Evolutionary conservation across 2,329 filamentous ascomycete genomes (phyloP), one percentile per base, ranked within the genome.

Genomic region (Bipolaris bicolor): DNA sequence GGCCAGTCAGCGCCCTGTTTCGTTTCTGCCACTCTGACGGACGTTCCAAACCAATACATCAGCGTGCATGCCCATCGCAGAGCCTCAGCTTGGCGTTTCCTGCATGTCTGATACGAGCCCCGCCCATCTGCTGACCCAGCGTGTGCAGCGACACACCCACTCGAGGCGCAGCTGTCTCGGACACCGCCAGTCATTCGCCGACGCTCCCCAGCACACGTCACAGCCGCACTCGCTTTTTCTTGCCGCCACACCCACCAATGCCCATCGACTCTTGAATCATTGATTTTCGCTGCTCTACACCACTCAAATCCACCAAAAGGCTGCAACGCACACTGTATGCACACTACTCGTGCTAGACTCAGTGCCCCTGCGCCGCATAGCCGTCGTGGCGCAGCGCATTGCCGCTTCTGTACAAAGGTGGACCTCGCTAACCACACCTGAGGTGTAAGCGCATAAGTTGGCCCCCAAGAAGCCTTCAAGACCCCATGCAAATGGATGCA

Each of bases 341-440:
- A 52, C 41, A 48, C 16, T 52, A 22, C 24, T 37, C 44, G 26
- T 57, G 51, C 36, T 48, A 49, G 29, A 48, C 45, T 33, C 36
- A 39, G 16, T 45, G 16, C 37, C 49, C 26, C 62, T 66, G 58
- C 63, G 60, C 63, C 63, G 63, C 62, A 66, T 52, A 57, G 41
- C 64, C 60, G 60, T 51, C 24, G 55, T 63, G 64, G 64, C 62
- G 62, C 61, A 63, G 59, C 48, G 49, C 55, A 45, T 52, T 48
- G 39, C 61, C 58, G 20, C 29, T 61, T 54, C 7, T 20, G 60
- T 44, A 33, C 16, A 13, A n/a, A 36, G 22, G 55, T 46, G 51
- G 51, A 47, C 52, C 62, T 50, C 24, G 22, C 22, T 58, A 58
- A 39, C 52, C 43, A 49, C 47, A 50, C 33, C 47, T 29, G 44